Percentiles rank a stretch among this genome's conserved stretches.
Evolutionary conservation across 108 stramenopile species (phyloP).

Genomic region (Fistulifera pelliculosa): DNA sequence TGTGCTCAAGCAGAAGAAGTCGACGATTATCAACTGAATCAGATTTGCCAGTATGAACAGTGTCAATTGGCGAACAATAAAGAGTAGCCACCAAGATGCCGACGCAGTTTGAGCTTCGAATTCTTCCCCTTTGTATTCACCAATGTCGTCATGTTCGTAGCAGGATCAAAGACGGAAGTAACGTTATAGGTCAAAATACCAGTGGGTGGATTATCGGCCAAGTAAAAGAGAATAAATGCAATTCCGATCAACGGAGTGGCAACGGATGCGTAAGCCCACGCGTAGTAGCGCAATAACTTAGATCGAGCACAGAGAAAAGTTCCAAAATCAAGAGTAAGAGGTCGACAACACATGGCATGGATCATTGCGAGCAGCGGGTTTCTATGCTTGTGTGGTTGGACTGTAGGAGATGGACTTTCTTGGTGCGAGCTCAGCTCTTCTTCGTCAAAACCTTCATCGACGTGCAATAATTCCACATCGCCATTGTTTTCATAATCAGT

Average conservation of each 20-base stretch:
- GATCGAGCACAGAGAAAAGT: too few relatives aligned
- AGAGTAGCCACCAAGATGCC: conserved; percentile 29
- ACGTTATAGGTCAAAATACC: conserved; percentile 1
- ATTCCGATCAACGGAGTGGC: conserved; percentile 12
- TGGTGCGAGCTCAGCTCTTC: too few relatives aligned
- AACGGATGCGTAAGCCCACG: neutral
- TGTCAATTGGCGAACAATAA: conserved; percentile 17
- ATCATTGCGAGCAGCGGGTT: too few relatives aligned
- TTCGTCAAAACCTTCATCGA: too few relatives aligned
- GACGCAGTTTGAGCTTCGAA: conserved; percentile 1
- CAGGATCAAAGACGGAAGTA: neutral
- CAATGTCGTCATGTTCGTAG: neutral
- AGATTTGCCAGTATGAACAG: conserved; percentile 14
- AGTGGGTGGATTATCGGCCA: conserved; percentile 17
- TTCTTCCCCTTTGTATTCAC: neutral
- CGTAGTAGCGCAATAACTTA: too few relatives aligned
- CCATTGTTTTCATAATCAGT: too few relatives aligned
- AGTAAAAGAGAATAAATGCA: conserved; percentile 21
- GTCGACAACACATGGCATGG: too few relatives aligned
- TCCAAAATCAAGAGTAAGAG: too few relatives aligned
- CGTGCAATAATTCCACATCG: too few relatives aligned
- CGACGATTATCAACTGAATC: conserved; percentile 24
- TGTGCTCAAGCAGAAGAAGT: conserved; percentile 21
- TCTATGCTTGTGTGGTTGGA: too few relatives aligned
- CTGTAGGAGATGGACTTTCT: too few relatives aligned